Base-by-base conservation (phyloP, 2,329 filamentous ascomycete genomes). In the Nemania sp. region DNA sequence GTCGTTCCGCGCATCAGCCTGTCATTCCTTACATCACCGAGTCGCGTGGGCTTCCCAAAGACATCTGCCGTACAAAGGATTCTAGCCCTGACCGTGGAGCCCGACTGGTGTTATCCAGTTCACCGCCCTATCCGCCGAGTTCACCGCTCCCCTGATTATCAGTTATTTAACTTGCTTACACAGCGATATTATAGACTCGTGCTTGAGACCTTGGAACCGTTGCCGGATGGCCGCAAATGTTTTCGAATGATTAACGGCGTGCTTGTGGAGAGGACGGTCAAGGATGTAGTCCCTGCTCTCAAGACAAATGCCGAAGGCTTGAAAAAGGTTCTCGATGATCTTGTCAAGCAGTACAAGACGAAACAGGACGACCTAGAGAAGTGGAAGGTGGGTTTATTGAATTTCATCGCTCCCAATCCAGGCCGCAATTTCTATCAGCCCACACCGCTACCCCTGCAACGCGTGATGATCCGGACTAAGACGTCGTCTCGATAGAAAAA, bases 161-260 rank as follows among this genome's bases (percentile, higher is more conserved):
- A n/a, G n/a, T n/a, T 23, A 45, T 43, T 49, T 54, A 34, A 40
- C 33, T 22, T 41, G 57, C 63, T 70, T 62, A 67, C 65, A 52
- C 24, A 52, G 64, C 63, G 52, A 26, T 54, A 56, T 59, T 60
- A n/a, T 63, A 97, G 94, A 74, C 89, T 97, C 62, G 94, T 99
- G 28, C 83, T 97, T 46, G 93, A 97, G 70, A 97, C 93, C 3
- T 77, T 99, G 60, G 82, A 88, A 55, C 92, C 92, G 40, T 82
- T 97, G 20, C 80, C 90, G 1, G 82, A 80, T 60, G 89, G 96
- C 62, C 89, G 94, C 67, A 99, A 97, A 77, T 97, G 93, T 76
- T 99, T 97, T 76, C 92, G 94, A 65, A 91, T 99, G 83, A 95
- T 99, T 72, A 97, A 99, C 72, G 94, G 94, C 40, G 92, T 97